Conservation (phyloP, 2,329 filamentous ascomycete genomes). For the Phoma herbarum region DNA sequence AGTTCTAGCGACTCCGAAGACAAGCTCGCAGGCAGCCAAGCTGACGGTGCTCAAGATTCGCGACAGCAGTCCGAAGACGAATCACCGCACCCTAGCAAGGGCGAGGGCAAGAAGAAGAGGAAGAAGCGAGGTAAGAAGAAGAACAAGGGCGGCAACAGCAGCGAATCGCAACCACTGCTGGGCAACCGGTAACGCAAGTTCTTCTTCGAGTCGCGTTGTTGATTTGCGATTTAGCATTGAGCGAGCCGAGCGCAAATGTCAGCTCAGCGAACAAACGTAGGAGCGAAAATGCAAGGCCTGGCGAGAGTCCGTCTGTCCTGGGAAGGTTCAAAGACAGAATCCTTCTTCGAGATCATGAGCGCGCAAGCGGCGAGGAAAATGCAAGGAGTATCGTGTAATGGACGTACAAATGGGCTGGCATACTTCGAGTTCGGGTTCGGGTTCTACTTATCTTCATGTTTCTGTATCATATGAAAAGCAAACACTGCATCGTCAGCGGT, state of each 20-base stretch:
- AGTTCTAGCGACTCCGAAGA: constrained; percentile 60
- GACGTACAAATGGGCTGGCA: constrained; percentile 4
- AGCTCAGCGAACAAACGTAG: neutral
- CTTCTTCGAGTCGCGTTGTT: constrained; percentile 13
- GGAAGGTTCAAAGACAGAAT: neutral
- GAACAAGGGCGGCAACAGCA: constrained; percentile 42
- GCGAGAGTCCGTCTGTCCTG: neutral
- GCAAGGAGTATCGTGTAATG: constrained; percentile 1
- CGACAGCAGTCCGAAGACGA: constrained; percentile 31
- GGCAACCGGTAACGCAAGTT: constrained; percentile 25
- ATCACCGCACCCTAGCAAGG: constrained; percentile 35
- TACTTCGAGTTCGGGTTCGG: neutral
- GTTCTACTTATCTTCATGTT: neutral
- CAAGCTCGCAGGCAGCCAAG: constrained; percentile 27
- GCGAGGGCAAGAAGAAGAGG: constrained; percentile 51
- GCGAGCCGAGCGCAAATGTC: neutral
- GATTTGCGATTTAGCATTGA: constrained; percentile 6
- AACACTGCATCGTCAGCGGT: too few relatives aligned
- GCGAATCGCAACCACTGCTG: constrained; percentile 46
- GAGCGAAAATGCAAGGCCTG: constrained; percentile 1
- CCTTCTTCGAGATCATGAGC: neutral
- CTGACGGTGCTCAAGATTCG: constrained; percentile 35
- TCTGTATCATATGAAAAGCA: constrained; percentile 19
- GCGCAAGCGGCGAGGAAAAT: neutral
- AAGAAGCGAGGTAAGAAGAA: constrained; percentile 49